Conservation (phyloP, 768 basidiomycete species). For the Phlebiopsis gigantea region DNA sequence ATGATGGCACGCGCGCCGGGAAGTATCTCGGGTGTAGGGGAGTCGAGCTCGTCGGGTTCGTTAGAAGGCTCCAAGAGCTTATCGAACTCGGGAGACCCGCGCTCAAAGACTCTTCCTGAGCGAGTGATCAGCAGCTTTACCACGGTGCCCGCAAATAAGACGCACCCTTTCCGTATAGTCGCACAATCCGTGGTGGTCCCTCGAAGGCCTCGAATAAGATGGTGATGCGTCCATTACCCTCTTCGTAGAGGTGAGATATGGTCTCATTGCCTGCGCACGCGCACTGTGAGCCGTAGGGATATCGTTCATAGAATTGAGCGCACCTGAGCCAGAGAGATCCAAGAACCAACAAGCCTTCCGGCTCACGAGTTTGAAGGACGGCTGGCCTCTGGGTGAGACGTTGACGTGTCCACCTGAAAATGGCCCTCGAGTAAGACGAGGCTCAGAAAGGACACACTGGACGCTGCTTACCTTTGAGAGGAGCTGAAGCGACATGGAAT, state of each 20-base stretch:
- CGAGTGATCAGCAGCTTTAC: not conserved
- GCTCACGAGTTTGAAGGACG: constrained; percentile 54
- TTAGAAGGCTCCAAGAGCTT: constrained; percentile 1
- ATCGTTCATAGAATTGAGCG: constrained; percentile 15
- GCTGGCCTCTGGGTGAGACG: constrained; percentile 58
- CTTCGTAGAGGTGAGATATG: constrained; percentile 51
- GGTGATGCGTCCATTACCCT: constrained; percentile 52
- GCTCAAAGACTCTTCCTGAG: constrained; percentile 8
- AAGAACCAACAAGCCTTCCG: constrained; percentile 64
- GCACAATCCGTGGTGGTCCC: constrained; percentile 49
- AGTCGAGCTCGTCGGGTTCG: not conserved
- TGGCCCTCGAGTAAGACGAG: constrained; percentile 44
- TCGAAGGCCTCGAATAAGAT: constrained; percentile 59
- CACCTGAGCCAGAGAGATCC: constrained; percentile 66
- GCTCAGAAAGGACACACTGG: not conserved
- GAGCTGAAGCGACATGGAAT: constrained; percentile 70
- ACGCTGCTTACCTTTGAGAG: constrained; percentile 32
- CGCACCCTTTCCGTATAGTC: constrained; percentile 57
- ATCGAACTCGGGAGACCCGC: constrained; percentile 9
- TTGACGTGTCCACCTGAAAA: constrained; percentile 48
- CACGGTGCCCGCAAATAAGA: not conserved
- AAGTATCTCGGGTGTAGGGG: constrained; percentile 6
- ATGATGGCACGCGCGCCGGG: constrained; percentile 10
- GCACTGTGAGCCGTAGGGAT: too few relatives aligned
- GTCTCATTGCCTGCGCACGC: constrained; percentile 50